Base-by-base conservation (phyloP, 345 rosid genomes). In the Linum usitatissimum region DNA sequence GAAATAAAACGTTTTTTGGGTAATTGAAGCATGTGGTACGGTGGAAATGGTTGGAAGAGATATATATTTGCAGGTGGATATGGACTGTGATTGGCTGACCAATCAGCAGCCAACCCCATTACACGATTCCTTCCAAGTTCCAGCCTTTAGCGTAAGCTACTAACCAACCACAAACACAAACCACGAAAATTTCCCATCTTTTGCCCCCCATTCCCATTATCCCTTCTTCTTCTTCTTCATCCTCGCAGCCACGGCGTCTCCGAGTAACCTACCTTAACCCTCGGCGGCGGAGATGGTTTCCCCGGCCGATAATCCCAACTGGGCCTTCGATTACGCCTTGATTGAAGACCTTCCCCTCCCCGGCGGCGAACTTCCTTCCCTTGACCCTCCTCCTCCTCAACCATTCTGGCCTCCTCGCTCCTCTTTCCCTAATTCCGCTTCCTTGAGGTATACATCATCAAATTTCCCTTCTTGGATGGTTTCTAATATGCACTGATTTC, bases 261-360 rank as follows among this genome's bases (percentile, higher is more conserved):
- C 5, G n/a, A n/a, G n/a, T 30, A 3, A 6, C 20, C 3, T 20
- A 18, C 4, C 30, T 57, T 19, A 6, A 31, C 9, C 60, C 17
- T n/a, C 36, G 48, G 42, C 10, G 62, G 65, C 53, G 45, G 68
- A 40, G 28, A 61, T 77, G 80, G 66, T 67, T 1, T 75, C 76
- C 14, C 69, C 71, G 2, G 61, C 54, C 23, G 76, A 75, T 13
- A 72, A 63, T 64, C 62, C 70, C 63, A 77, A 66, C 61, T 81
- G 83, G 86, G 61, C 71, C 15, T 77, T 75, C 51, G 86, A 79
- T 36, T 70, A 69, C 49, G 65, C 66, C n/a, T 64, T 82, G 68
- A 66, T 77, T 18, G 76, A 64, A 34, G 81, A 73, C 65, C 66
- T 79, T 63, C 62, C 78, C 13, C 76, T 71, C 57, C 77, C 80